Evolutionary conservation across 2,329 filamentous ascomycete genomes (phyloP), one percentile per base, ranked within the genome.

Genomic region (Aotearoamyces nothofagi): DNA sequence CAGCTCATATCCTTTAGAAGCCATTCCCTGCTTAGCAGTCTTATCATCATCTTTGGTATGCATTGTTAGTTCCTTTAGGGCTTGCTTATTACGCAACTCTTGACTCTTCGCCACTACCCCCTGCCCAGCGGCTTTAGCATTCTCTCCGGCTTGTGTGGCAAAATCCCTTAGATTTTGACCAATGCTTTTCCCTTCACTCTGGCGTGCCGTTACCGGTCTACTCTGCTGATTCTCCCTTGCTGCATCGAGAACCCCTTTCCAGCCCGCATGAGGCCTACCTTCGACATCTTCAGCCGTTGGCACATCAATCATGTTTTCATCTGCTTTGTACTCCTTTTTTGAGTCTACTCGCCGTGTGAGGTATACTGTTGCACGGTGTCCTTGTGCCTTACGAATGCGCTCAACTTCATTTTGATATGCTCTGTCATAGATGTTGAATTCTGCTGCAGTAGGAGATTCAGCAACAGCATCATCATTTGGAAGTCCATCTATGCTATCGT

Each of bases 371-470:
- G 72, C 60, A 17, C 50, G 45, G 15, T 54, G 50, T 32, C 60
- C 56, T 41, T 58, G 45, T 36, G 55, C 46, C 37, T 57, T 52
- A 16, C 67, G 54, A 43, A 94, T 87, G 10, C 76, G 67, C 33
- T 78, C 67, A 15, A 90, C 69, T 54, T 94, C 82, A 35, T 79
- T 69, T 45, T 81, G 72, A 49, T 92, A 94, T 1, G 87, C 87
- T 1, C 68, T 71, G 50, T 92, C 82, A 50, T 93, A 94, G 33
- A 96, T 77, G 46, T 90, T 75, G 42, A 82, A 82, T 35, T 92
- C 83, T 5, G 81, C 79, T 2, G 76, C 78, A 0, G 77, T 77
- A 3, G 87, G 87, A 2, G 81, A 92, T 52, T 93, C 84, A 16
- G 80, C 81, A 22, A 93, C 74, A 4, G 35, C 34, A 9, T 49